A percentile compares a stretch with the other conserved stretches of the same genome.
Conservation (phyloP, 495 filamentous ascomycete genomes). For the Achaetomiella virescens region DNA sequence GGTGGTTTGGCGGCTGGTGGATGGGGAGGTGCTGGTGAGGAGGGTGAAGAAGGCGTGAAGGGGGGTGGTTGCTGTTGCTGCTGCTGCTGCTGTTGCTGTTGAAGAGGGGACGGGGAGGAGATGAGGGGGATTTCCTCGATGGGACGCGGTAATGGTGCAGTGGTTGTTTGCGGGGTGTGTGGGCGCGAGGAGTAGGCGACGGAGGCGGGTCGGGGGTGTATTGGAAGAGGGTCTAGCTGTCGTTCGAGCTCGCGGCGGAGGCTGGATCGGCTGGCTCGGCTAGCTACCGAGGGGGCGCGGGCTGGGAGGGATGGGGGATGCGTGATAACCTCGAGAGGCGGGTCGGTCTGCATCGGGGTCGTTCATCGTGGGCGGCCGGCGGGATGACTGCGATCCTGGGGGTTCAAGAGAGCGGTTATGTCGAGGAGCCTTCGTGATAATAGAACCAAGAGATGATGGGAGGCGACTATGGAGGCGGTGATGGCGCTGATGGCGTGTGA, state of each 20-base stretch:
- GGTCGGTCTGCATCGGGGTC: constrained; percentile 21
- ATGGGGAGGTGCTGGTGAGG: constrained; percentile 43
- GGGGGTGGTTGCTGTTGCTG: constrained; percentile 16
- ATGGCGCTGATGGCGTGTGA: not conserved
- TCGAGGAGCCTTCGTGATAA: not conserved
- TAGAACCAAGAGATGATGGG: not conserved
- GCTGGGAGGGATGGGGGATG: constrained; percentile 22
- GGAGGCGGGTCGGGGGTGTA: constrained; percentile 14
- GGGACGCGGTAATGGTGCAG: not conserved
- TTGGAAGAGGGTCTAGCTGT: constrained; percentile 7
- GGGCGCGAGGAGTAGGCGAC: constrained; percentile 11
- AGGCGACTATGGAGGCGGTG: not conserved
- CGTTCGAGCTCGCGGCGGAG: constrained; percentile 25
- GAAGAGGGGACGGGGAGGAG: not conserved
- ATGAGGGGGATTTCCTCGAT: constrained; percentile 4
- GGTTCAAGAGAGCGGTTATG: not conserved
- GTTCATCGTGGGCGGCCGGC: constrained; percentile 12
- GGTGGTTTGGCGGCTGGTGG: constrained; percentile 33
- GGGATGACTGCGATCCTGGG: not conserved
- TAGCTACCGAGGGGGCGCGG: constrained; percentile 26
- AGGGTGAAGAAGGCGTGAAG: constrained; percentile 65
- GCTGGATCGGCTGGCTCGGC: constrained; percentile 24
- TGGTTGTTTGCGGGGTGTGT: constrained; percentile 10
- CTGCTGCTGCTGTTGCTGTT: no score
- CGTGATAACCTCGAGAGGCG: constrained; percentile 17